A percentile compares a stretch with the other conserved stretches of the same genome.
phyloP scores from a whole-genome alignment of 352 stramenopile genomes.

The Aphanomyces euteiches region DNA sequence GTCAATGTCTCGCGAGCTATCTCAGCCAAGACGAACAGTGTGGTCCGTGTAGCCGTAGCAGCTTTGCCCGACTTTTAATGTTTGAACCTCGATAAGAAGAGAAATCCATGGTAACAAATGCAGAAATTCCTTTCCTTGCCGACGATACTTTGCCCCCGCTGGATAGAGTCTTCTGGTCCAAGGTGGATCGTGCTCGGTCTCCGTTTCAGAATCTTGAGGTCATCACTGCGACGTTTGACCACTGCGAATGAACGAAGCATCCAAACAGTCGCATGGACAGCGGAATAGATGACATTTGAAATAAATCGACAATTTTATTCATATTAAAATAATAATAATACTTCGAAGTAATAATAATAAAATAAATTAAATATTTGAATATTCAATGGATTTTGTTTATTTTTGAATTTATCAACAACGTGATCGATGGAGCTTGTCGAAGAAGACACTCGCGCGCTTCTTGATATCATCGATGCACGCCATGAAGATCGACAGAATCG shows the following conservation, averaged over 20 bases:
- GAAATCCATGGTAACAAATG: too few relatives aligned
- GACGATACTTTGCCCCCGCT: too few relatives aligned
- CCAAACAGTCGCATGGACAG: too few relatives aligned
- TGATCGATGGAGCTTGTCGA: conserved; percentile 9
- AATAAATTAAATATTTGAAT: too few relatives aligned
- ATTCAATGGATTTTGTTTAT: conserved; percentile 1
- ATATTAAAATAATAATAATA: too few relatives aligned
- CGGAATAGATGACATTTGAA: neutral
- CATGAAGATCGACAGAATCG: neutral
- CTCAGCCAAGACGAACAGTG: neutral
- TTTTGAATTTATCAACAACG: neutral
- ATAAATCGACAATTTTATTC: conserved; percentile 5
- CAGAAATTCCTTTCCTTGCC: too few relatives aligned
- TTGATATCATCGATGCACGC: conserved; percentile 1
- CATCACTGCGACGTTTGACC: too few relatives aligned
- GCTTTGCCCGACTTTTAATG: neutral
- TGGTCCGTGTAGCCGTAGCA: neutral
- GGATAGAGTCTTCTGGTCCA: too few relatives aligned
- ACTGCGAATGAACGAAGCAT: too few relatives aligned
- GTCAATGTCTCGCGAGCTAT: neutral
- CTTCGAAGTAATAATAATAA: too few relatives aligned
- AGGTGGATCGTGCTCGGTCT: too few relatives aligned
- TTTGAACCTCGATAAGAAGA: neutral
- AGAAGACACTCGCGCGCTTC: neutral
- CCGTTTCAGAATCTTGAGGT: too few relatives aligned